Evolutionary conservation across 176 grass and related monocot species (phyloP).

Genomic region (Lolium perenne): DNA sequence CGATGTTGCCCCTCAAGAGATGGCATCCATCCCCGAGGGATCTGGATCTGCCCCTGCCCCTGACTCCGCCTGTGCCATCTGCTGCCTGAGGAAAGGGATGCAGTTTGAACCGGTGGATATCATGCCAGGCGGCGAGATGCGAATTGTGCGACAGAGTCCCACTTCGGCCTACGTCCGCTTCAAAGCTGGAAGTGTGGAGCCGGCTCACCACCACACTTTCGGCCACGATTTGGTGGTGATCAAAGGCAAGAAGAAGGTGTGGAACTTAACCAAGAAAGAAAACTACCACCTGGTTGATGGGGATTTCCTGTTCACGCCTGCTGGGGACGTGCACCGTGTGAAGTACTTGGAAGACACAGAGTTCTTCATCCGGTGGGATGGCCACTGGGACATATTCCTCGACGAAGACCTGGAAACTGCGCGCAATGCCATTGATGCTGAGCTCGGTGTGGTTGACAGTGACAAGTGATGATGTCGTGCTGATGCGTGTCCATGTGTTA

Average conservation of each 20-base stretch:
- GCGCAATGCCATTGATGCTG: constrained; percentile 52
- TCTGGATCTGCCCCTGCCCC: neutral
- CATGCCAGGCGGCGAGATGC: constrained; percentile 95
- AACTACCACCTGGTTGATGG: constrained; percentile 73
- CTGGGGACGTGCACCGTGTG: constrained; percentile 79
- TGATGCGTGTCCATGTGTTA: neutral
- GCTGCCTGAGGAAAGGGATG: constrained; percentile 83
- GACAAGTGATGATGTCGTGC: constrained; percentile 8
- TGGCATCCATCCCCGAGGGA: constrained; percentile 67
- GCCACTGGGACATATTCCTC: constrained; percentile 92
- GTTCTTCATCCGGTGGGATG: constrained; percentile 97
- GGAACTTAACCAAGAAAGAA: constrained; percentile 95
- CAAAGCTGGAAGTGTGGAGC: constrained; percentile 94
- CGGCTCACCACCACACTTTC: constrained; percentile 93
- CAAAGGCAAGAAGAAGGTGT: constrained; percentile 88
- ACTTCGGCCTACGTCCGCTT: constrained; percentile 88
- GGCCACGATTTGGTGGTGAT: constrained; percentile 95
- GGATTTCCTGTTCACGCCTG: constrained; percentile 90
- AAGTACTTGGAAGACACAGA: constrained; percentile 89
- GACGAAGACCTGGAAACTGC: constrained; percentile 80
- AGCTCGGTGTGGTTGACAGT: constrained; percentile 45
- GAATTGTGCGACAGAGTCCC: constrained; percentile 86
- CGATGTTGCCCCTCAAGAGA: constrained; percentile 67
- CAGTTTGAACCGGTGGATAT: constrained; percentile 81
- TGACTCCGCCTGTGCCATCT: constrained; percentile 66